Evolutionary conservation across 495 filamentous ascomycete species (phyloP).

Genomic region (Penicillium mononematosum): DNA sequence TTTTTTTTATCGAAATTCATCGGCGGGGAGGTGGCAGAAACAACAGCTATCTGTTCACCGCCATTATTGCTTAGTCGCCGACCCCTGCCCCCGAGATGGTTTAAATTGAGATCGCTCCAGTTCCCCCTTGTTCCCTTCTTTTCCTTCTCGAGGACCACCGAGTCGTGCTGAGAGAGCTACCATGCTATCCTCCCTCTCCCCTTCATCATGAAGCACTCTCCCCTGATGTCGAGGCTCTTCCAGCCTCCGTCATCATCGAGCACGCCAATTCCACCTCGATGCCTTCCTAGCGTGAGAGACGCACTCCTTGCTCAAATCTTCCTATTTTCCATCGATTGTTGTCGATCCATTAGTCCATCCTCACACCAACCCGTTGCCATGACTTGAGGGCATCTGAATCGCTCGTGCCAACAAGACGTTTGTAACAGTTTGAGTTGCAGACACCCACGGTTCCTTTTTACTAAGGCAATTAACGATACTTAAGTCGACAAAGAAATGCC

Average conservation of each 20-base stretch:
- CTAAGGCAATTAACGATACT: not conserved
- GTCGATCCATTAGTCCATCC: not conserved
- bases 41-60: not conserved
- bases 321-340: not conserved
- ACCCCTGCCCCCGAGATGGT: not conserved
- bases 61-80: not conserved
- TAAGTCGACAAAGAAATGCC: not conserved
- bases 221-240: constrained; percentile 3
- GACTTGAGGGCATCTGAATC: not conserved
- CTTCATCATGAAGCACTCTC: constrained; percentile 1
- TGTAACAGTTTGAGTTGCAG: constrained; percentile 3
- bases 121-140: not conserved
- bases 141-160: constrained; percentile 3
- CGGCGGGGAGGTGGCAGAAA: constrained; percentile 7
- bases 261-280: constrained; percentile 5
- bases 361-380: not conserved
- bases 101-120: not conserved
- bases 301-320: constrained; percentile 14
- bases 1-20: constrained; percentile 15
- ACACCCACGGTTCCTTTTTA: not conserved
- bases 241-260: constrained; percentile 11
- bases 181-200: constrained; percentile 14
- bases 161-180: constrained; percentile 10
- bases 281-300: constrained; percentile 22
- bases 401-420: not conserved